Percentiles rank a stretch among this genome's conserved stretches.
Conservation (phyloP, 345 rosid genomes). For the Excoecaria cochinchinensis region DNA sequence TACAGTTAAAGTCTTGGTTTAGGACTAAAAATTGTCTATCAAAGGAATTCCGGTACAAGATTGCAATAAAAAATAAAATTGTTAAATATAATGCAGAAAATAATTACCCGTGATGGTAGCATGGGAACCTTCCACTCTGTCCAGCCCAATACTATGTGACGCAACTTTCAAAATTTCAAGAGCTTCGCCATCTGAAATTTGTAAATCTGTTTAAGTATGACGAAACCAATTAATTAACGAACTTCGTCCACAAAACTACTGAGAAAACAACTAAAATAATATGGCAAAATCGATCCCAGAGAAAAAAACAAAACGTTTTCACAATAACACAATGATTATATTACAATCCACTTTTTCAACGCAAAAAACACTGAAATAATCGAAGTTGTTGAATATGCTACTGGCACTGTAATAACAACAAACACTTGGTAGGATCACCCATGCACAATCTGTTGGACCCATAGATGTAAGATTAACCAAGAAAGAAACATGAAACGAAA, state of each 20-base stretch:
- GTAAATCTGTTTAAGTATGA: constrained; percentile 39
- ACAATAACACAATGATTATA: too few species aligned
- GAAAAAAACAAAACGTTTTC: too few species aligned
- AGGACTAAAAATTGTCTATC: not conserved
- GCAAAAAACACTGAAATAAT: not conserved
- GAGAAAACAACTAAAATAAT: not conserved
- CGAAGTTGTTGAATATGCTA: too few species aligned
- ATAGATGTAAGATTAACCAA: too few species aligned
- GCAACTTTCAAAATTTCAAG: constrained; percentile 50
- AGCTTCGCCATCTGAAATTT: constrained; percentile 59
- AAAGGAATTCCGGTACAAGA: not conserved
- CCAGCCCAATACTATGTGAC: constrained; percentile 24
- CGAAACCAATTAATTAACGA: not conserved
- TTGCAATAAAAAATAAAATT: constrained; percentile 1
- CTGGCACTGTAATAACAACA: constrained; percentile 22
- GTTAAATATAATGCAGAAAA: not conserved
- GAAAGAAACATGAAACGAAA: not conserved
- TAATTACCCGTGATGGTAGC: constrained; percentile 46
- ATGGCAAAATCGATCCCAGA: not conserved
- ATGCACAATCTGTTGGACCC: not conserved
- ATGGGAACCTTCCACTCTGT: constrained; percentile 23
- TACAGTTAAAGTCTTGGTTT: not conserved
- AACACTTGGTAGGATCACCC: constrained; percentile 26
- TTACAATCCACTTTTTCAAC: too few species aligned
- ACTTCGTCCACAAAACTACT: not conserved